Percentiles rank a stretch among this genome's conserved stretches.
phyloP scores from a whole-genome alignment of 768 basidiomycete species.

The Clitopilus passeckerianus region DNA sequence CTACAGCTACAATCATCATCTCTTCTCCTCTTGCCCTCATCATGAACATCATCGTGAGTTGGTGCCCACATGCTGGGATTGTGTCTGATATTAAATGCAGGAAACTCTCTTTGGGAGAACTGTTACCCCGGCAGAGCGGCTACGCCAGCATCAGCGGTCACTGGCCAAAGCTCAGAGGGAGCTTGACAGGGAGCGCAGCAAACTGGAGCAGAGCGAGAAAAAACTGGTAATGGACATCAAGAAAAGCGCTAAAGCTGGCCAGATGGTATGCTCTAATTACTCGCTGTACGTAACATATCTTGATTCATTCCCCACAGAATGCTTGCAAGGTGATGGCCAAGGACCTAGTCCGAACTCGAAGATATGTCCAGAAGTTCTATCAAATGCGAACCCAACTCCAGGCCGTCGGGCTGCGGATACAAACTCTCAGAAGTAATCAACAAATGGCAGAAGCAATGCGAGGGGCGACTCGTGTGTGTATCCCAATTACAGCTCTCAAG shows the following conservation, averaged over 20 bases:
- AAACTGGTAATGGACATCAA: slow-evolving; percentile 94
- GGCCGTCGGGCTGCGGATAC: slow-evolving; percentile 92
- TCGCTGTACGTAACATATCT: background rate
- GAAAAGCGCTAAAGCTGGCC: slow-evolving; percentile 92
- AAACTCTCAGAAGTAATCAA: slow-evolving; percentile 93
- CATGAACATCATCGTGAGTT: slow-evolving; percentile 79
- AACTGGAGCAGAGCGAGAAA: slow-evolving; percentile 96
- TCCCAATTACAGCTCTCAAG: background rate
- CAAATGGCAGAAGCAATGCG: slow-evolving; percentile 99
- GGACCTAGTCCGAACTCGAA: slow-evolving; percentile 92
- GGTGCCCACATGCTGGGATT: background rate
- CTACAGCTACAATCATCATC: background rate
- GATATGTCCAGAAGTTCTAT: slow-evolving; percentile 97
- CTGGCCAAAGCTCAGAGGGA: slow-evolving; percentile 97
- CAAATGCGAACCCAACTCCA: slow-evolving; percentile 99
- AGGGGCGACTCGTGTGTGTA: slow-evolving; percentile 88
- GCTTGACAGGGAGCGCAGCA: slow-evolving; percentile 91
- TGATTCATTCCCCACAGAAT: slow-evolving; percentile 50
- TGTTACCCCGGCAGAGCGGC: slow-evolving; percentile 92
- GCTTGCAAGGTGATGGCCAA: slow-evolving; percentile 99
- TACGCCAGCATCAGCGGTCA: slow-evolving; percentile 94
- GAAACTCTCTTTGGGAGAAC: slow-evolving; percentile 94
- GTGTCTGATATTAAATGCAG: slow-evolving; percentile 32
- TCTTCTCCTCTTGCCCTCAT: slow-evolving; percentile 16
- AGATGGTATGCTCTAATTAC: slow-evolving; percentile 57